Evolutionary conservation across 768 basidiomycete species (phyloP).

Genomic region (Pleurotus platypus): DNA sequence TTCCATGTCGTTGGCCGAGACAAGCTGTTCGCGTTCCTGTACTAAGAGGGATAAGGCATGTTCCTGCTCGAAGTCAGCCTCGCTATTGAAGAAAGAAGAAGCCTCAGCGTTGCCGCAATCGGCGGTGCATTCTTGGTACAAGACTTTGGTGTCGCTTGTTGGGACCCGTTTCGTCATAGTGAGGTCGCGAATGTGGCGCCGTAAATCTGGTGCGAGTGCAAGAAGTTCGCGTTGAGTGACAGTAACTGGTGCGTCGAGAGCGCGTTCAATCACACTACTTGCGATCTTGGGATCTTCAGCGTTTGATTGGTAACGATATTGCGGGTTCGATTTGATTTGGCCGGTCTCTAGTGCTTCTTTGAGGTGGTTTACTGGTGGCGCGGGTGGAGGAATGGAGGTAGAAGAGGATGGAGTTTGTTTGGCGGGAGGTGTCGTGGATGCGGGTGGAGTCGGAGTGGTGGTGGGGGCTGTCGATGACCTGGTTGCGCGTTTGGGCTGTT

Average conservation of each 20-base stretch:
- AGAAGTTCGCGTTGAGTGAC: constrained; percentile 15
- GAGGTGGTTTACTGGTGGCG: neutral
- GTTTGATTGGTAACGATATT: constrained; percentile 11
- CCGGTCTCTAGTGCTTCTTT: neutral
- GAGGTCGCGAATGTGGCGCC: constrained; percentile 12
- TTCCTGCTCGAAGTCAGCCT: neutral
- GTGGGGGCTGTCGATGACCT: neutral
- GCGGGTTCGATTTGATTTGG: constrained; percentile 1
- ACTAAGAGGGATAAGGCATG: neutral
- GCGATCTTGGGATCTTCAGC: constrained; percentile 11
- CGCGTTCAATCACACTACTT: constrained; percentile 4
- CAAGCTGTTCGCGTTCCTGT: neutral
- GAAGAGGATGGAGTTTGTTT: neutral
- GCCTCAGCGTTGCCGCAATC: neutral
- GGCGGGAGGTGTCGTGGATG: neutral
- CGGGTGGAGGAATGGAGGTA: neutral
- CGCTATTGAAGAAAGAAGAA: neutral
- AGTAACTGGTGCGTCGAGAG: constrained; percentile 11
- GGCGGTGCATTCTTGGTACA: neutral
- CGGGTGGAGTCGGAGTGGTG: neutral
- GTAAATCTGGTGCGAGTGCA: constrained; percentile 12
- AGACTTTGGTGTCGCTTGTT: neutral
- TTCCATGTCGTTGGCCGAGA: constrained; percentile 13
- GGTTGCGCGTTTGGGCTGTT: neutral
- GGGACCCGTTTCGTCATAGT: constrained; percentile 7